phyloP scores from a whole-genome alignment of 306 rosid genomes.

The Cicer judaicum region DNA sequence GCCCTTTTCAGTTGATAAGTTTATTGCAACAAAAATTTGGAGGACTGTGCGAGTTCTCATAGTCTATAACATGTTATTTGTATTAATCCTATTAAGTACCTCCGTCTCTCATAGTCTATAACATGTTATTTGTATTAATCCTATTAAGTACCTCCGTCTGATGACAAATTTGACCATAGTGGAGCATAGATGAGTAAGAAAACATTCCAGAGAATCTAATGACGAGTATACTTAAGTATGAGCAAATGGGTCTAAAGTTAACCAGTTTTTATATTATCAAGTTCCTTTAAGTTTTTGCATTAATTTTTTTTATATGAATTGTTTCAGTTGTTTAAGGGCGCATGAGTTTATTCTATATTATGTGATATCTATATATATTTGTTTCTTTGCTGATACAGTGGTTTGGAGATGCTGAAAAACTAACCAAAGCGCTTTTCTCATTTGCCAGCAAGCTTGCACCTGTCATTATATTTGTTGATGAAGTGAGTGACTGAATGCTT shows the following conservation, averaged over 20 bases:
- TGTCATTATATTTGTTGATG: conserved; percentile 95
- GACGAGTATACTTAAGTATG: conserved; percentile 4
- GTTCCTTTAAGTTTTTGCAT: conserved; percentile 1
- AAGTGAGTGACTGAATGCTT: conserved; percentile 60
- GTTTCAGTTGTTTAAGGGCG: not conserved
- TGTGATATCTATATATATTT: conserved; percentile 35
- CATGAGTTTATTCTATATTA: conserved; percentile 2
- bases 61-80: conserved; percentile 10
- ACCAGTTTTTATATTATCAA: conserved; percentile 23
- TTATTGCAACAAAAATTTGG: conserved; percentile 23
- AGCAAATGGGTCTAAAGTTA: not conserved
- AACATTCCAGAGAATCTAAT: not conserved
- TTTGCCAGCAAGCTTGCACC: conserved; percentile 98
- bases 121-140: conserved; percentile 17
- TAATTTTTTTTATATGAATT: not conserved
- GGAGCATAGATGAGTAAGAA: not conserved
- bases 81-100: conserved; percentile 12
- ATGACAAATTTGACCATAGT: not conserved
- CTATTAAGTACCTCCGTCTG: not conserved
- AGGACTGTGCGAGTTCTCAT: not conserved
- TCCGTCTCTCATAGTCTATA: not conserved
- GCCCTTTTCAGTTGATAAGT: conserved; percentile 25
- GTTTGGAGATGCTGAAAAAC: conserved; percentile 99
- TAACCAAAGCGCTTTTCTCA: conserved; percentile 95
- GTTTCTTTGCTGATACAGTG: conserved; percentile 64